Conservation (phyloP, 2,329 filamentous ascomycete genomes). For the Penicillium sp. region DNA sequence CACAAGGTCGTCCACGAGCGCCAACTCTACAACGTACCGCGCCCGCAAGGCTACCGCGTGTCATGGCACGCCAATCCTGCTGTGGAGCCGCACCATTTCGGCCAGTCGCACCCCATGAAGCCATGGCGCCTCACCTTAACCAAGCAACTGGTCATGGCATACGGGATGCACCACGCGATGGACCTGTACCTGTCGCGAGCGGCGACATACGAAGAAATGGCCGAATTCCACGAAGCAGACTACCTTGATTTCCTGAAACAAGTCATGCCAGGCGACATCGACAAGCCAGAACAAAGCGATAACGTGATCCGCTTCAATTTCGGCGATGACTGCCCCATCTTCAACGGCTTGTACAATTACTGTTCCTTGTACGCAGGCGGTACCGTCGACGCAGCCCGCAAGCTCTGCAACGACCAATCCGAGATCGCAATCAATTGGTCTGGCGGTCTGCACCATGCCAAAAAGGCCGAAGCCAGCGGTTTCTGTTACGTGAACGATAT, state of each 20-base stretch:
- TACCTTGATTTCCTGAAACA: slow-evolving; percentile 86
- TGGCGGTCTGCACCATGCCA: slow-evolving; percentile 92
- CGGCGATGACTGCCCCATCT: slow-evolving; percentile 92
- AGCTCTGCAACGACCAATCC: slow-evolving; percentile 80
- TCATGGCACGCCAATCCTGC: slow-evolving; percentile 94
- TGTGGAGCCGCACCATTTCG: slow-evolving; percentile 96
- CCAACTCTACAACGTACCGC: slow-evolving; percentile 67
- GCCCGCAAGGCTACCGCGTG: slow-evolving; percentile 83
- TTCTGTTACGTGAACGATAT: slow-evolving; percentile 99
- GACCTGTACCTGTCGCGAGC: slow-evolving; percentile 83
- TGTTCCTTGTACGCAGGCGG: slow-evolving; percentile 90
- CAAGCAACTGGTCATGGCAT: slow-evolving; percentile 90
- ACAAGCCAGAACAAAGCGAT: slow-evolving; percentile 60
- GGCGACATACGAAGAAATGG: slow-evolving; percentile 84
- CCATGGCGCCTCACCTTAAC: slow-evolving; percentile 95
- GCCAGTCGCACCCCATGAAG: slow-evolving; percentile 97
- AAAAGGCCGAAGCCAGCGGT: slow-evolving; percentile 87
- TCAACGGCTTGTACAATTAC: slow-evolving; percentile 93
- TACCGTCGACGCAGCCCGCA: slow-evolving; percentile 85
- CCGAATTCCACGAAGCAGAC: slow-evolving; percentile 80
- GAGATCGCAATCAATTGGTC: slow-evolving; percentile 99
- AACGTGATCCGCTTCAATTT: slow-evolving; percentile 73
- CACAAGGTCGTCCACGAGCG: slow-evolving; percentile 55
- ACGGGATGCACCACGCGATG: slow-evolving; percentile 96
- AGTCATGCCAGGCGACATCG: slow-evolving; percentile 69